These are phyloP conservation scores for Kodamaea restingae DNA, from an alignment of 805 yeast species.

Conservation along the genomic window DNA sequence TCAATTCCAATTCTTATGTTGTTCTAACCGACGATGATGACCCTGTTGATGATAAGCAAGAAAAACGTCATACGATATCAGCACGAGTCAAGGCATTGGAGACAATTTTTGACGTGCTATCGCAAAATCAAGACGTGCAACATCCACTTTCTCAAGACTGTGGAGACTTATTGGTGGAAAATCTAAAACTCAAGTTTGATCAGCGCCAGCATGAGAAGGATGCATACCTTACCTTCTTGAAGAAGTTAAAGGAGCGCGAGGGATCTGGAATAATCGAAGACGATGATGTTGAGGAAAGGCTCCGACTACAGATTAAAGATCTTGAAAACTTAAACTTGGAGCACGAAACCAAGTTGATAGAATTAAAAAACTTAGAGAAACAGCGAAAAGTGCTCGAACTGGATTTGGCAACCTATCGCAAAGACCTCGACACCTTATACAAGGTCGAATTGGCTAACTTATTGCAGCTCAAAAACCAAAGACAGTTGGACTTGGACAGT, in stretches of 20 bases:
- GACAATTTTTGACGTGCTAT: conserved; percentile 66
- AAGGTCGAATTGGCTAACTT: conserved; percentile 44
- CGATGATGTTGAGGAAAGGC: conserved; percentile 25
- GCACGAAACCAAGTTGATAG: conserved; percentile 32
- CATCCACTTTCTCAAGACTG: conserved; percentile 88
- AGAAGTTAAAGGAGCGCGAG: conserved; percentile 48
- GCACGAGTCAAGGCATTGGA: conserved; percentile 51
- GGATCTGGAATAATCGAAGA: conserved; percentile 10
- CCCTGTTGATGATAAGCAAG: neutral
- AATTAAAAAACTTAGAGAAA: conserved; percentile 37
- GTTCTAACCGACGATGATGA: conserved; percentile 10
- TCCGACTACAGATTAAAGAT: conserved; percentile 24
- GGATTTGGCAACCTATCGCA: conserved; percentile 44
- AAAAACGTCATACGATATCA: conserved; percentile 33
- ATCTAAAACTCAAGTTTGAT: conserved; percentile 66
- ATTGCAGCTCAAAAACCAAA: conserved; percentile 48
- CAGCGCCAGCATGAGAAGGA: conserved; percentile 75
- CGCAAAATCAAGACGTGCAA: conserved; percentile 68
- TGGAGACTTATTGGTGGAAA: conserved; percentile 59
- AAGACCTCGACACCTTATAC: conserved; percentile 31
- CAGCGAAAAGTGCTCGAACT: conserved; percentile 43
- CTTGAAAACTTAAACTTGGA: conserved; percentile 37
- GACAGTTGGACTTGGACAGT: conserved; percentile 49
- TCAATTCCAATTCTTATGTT: conserved; percentile 12
- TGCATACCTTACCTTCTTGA: conserved; percentile 66